Evolutionary conservation across 2,329 filamentous ascomycete species (phyloP), one percentile per base, ranked within the genome.

Genomic region (Cadophora sp.): DNA sequence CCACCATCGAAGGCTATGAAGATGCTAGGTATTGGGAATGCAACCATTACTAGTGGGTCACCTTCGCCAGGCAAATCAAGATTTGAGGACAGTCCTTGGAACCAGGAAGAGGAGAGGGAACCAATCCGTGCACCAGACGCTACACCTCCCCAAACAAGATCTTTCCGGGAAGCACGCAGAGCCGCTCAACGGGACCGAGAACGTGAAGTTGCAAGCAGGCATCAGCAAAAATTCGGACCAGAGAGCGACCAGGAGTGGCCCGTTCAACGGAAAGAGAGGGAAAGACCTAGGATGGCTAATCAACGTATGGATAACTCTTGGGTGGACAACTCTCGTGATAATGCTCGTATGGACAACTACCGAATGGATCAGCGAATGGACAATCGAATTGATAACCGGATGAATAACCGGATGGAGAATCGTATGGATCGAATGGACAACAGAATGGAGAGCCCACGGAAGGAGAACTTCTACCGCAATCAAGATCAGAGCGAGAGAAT

Each of bases 1-100:
- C 37, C 40, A 9, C 84, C 81, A 68, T 79, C 83, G 2, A 92
- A 89, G 75, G 81, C 85, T 0, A 84, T 86, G 77, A 91, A 89
- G 78, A 85, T 89, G 77, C 83, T 90, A 12, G 88, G 88, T 3
- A 78, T 91, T 16, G 84, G 84, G 9, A 77, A 80, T 9, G 73
- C 80, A 3, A 80, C 80, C 3, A 80, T 82, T 71, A 81, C 78
- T 48, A 80, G 78, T 14, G 50, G 58, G 6, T 76, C 81, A 1
- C 78, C 81, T 0, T 82, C 81, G 12, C 79, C 82, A 3, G 74
- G 75, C 14, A 83, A 81, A 69, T 73, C 71, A 22, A 68, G 34
- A n/a, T 74, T 75, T 43, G 75, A 74, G 61, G 74, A 76, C 1
- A 65, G 70, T 43, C 34, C 62, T 14, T 74, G 73, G 68, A 73